Percentiles rank a stretch among this genome's conserved stretches.
phyloP scores from a whole-genome alignment of 768 basidiomycete species.

The Mrakia blollopis region DNA sequence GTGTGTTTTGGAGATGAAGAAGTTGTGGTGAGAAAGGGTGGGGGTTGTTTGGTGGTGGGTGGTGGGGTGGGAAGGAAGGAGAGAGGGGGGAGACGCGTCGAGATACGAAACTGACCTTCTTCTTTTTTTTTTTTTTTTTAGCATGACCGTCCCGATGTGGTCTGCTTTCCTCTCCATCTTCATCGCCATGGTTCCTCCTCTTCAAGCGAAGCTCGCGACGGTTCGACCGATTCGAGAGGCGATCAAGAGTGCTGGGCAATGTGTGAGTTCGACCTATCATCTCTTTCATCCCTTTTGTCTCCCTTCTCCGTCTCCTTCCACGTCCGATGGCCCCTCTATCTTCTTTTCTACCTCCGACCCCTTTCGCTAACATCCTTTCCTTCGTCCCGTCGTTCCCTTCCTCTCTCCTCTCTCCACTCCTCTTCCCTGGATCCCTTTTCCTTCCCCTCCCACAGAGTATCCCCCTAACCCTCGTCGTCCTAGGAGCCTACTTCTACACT shows the following conservation, averaged over 20 bases:
- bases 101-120: background rate
- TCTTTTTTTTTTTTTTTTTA: slow-evolving; percentile 42
- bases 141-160: slow-evolving; percentile 49
- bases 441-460: slow-evolving; percentile 40
- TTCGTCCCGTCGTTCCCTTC: too few species aligned
- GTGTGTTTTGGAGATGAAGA: slow-evolving; percentile 39
- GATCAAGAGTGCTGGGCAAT: slow-evolving; percentile 38
- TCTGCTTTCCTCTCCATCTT: slow-evolving; percentile 46
- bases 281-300: too few species aligned
- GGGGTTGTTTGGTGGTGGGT: too few species aligned
- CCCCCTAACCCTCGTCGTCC: slow-evolving; percentile 81
- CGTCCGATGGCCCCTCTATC: too few species aligned
- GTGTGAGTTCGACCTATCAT: too few species aligned
- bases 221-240: slow-evolving; percentile 52
- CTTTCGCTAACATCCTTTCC: too few species aligned
- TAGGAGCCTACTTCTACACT: slow-evolving; percentile 57
- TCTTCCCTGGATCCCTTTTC: too few species aligned
- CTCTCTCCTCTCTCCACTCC: too few species aligned
- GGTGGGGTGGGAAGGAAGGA: too few species aligned
- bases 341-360: too few species aligned
- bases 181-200: slow-evolving; percentile 68
- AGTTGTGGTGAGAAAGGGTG: background rate
- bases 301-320: too few species aligned
- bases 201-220: slow-evolving; percentile 65
- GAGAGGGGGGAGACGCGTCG: too few species aligned